Evolutionary conservation across 1,284 basidiomycete species (phyloP).

Genomic region (Leccinum ponderosum): DNA sequence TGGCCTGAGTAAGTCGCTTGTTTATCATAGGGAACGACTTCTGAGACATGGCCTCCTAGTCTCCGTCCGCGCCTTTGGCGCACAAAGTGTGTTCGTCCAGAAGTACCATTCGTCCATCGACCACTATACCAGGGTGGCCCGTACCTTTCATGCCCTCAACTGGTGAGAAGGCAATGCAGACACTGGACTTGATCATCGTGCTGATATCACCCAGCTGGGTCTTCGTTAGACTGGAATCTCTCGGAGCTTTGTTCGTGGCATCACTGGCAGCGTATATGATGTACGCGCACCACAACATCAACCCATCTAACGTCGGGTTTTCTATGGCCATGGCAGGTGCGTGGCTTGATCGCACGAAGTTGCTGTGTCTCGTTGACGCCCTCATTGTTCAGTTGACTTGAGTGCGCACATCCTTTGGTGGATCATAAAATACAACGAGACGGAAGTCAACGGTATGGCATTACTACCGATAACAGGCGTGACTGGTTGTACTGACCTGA

Average conservation of each 20-base stretch:
- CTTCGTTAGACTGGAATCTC: conserved; percentile 48
- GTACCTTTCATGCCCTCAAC: conserved; percentile 56
- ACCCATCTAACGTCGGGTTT: conserved; percentile 49
- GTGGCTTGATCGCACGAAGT: conserved; percentile 39
- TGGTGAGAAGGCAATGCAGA: conserved; percentile 28
- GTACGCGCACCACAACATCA: conserved; percentile 34
- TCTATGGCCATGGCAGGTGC: conserved; percentile 49
- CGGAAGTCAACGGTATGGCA: conserved; percentile 11
- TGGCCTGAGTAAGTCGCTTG: conserved; percentile 52
- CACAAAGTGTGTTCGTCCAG: conserved; percentile 46
- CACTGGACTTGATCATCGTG: not conserved
- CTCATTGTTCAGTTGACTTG: not conserved
- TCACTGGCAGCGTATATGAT: conserved; percentile 49
- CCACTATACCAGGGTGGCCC: conserved; percentile 45
- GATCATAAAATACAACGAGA: conserved; percentile 10
- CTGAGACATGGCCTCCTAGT: conserved; percentile 35
- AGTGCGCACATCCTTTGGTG: conserved; percentile 7
- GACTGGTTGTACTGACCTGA: not conserved
- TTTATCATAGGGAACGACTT: not conserved
- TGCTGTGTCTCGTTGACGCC: not conserved
- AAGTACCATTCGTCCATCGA: conserved; percentile 50
- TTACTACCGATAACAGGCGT: not conserved
- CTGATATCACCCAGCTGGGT: conserved; percentile 44
- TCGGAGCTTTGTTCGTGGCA: conserved; percentile 55
- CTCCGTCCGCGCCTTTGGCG: conserved; percentile 62